Conservation (phyloP, 805 yeast species). For the Candida tammaniensis region DNA sequence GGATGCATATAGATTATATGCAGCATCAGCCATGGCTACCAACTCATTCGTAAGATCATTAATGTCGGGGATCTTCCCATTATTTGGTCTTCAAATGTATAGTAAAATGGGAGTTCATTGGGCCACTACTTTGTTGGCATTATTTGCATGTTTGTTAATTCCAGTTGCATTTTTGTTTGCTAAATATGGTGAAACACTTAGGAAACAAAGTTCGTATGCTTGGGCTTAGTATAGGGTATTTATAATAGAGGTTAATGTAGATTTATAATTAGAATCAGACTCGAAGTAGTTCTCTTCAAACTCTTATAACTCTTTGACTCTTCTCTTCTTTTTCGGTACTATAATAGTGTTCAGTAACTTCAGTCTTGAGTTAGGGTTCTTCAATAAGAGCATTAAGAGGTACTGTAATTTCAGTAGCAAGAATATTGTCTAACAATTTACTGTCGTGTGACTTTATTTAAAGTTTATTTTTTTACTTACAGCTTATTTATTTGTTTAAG, state of each 20-base stretch:
- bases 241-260: too few relatives aligned
- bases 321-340: too few relatives aligned
- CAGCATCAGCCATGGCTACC: slow-evolving; percentile 63
- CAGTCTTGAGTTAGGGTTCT: too few relatives aligned
- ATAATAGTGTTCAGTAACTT: too few relatives aligned
- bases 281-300: background rate
- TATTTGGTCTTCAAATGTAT: slow-evolving; percentile 52
- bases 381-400: too few relatives aligned
- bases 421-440: too few relatives aligned
- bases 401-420: too few relatives aligned
- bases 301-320: too few relatives aligned
- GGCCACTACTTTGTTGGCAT: slow-evolving; percentile 55
- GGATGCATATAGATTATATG: slow-evolving; percentile 52
- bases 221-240: slow-evolving; percentile 23
- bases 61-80: slow-evolving; percentile 56
- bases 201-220: slow-evolving; percentile 24
- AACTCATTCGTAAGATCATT: slow-evolving; percentile 54
- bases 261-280: too few relatives aligned
- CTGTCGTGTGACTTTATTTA: too few relatives aligned
- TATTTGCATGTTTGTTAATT: slow-evolving; percentile 46
- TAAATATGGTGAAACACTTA: slow-evolving; percentile 41
- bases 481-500: too few relatives aligned
- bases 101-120: slow-evolving; percentile 45
- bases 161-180: slow-evolving; percentile 57
- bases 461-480: too few relatives aligned